Evolutionary conservation across 768 basidiomycete species (phyloP), one percentile per base, ranked within the genome.

Genomic region (Serendipita sp.): DNA sequence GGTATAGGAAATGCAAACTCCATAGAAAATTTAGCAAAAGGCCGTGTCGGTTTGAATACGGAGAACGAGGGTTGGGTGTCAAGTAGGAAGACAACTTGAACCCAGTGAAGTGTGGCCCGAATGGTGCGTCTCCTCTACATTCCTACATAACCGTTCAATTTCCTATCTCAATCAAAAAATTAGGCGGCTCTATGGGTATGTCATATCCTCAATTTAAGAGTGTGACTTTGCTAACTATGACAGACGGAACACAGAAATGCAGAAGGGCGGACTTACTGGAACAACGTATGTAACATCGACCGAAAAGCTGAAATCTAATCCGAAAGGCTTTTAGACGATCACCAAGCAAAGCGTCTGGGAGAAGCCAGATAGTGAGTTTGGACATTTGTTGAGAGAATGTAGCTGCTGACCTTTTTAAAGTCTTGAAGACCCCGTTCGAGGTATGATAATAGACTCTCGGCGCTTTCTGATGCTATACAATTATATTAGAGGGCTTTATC

Each of bases 261-360:
- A 1, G 95, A 96, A 72, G 93, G 93, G n/a, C 80, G 92, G n/a
- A 91, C 90, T 0, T 98, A 98, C 71, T 98, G 94, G 94, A 93
- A 92, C 75, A 93, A 96, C 72, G 69, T 70, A 54, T 18, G 65
- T 58, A 44, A 0, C 28, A 13, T 46, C 48, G 45, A 15, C 28
- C 10, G 60, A 38, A 23, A 23, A 8, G 30, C 34, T 65, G 3
- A 0, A 30, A n/a, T 35, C 28, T 23, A 54, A 60, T 38, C 23
- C 23, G 23, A 23, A 23, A 23, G 63, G 48, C 65, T 58, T 47
- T 34, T 64, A 71, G 68, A 85, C 90, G 0, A 80, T 78, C 8
- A 89, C 88, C 2, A 84, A 86, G 70, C 89, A 91, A 70, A 95
- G 92, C 71, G 91, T 94, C 63, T 98, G 94, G 95, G 94, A 97